Evolutionary conservation across 805 yeast genomes (phyloP).

Genomic region (Aciculoconidium aculeatum): DNA sequence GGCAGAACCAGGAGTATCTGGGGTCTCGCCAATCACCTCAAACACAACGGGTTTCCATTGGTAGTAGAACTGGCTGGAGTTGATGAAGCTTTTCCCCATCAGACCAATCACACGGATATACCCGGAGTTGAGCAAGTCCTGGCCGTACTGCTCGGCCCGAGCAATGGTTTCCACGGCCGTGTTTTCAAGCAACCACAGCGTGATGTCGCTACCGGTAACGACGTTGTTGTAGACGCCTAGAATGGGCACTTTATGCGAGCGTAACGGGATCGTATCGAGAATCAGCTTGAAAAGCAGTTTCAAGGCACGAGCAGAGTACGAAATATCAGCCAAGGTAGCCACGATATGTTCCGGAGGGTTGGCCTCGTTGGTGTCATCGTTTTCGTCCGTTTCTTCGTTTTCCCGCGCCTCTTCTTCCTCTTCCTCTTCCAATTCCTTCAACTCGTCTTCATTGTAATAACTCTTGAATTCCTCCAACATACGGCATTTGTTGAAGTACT

Average conservation of each 20-base stretch:
- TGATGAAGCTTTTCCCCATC: conserved; percentile 54
- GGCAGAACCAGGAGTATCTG: too few species aligned
- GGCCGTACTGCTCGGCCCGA: conserved; percentile 69
- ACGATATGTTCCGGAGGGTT: too few species aligned
- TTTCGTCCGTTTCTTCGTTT: conserved; percentile 5
- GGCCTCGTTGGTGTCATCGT: conserved; percentile 9
- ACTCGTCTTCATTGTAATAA: conserved; percentile 41
- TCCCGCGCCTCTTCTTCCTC: conserved; percentile 9
- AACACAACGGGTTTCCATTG: conserved; percentile 77
- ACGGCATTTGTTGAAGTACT: conserved; percentile 74
- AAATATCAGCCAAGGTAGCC: too few species aligned
- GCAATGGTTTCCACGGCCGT: conserved; percentile 41
- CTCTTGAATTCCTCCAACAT: conserved; percentile 60
- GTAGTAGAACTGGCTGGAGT: conserved; percentile 65
- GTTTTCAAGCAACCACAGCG: conserved; percentile 51
- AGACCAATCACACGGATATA: conserved; percentile 62
- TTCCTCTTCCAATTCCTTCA: conserved; percentile 20
- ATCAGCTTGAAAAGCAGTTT: conserved; percentile 31
- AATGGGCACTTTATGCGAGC: conserved; percentile 56
- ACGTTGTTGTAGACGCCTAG: conserved; percentile 63
- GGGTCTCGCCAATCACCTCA: conserved; percentile 28
- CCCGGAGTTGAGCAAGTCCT: conserved; percentile 57
- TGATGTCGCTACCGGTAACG: conserved; percentile 55
- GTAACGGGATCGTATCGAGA: conserved; percentile 43
- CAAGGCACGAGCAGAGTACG: conserved; percentile 23